Evolutionary conservation across 805 yeast species (phyloP).

Genomic region (Dipodascus geniculatus): DNA sequence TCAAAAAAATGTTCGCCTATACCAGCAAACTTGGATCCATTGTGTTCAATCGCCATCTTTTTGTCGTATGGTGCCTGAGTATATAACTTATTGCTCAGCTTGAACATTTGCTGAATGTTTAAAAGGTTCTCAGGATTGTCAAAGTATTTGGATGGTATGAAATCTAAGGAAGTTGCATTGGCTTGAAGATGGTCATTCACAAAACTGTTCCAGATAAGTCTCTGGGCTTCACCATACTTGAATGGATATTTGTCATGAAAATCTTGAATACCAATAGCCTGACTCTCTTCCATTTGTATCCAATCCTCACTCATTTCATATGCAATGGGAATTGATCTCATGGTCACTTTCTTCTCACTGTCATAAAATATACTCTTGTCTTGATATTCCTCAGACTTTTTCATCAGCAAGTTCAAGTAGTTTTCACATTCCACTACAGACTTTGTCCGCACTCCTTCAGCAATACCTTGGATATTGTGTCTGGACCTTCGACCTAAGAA

Average conservation of each 20-base stretch:
- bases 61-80: neutral
- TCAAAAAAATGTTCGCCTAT: neutral
- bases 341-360: neutral
- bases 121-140: neutral
- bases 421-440: conserved; percentile 16
- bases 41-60: neutral
- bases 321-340: conserved; percentile 16
- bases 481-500: conserved; percentile 16
- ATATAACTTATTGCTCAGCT: neutral
- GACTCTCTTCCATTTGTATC: conserved; percentile 13
- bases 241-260: neutral
- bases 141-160: neutral
- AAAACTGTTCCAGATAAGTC: neutral
- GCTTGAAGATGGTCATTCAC: neutral
- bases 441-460: conserved; percentile 15
- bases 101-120: neutral
- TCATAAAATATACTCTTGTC: neutral
- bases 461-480: conserved; percentile 15
- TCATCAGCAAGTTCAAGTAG: conserved; percentile 14
- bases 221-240: neutral
- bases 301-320: conserved; percentile 16
- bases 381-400: neutral
- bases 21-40: neutral
- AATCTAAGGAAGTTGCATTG: neutral
- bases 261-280: neutral